Conservation (phyloP, 2,329 filamentous ascomycete species). For the Daldinia eschscholtzii region DNA sequence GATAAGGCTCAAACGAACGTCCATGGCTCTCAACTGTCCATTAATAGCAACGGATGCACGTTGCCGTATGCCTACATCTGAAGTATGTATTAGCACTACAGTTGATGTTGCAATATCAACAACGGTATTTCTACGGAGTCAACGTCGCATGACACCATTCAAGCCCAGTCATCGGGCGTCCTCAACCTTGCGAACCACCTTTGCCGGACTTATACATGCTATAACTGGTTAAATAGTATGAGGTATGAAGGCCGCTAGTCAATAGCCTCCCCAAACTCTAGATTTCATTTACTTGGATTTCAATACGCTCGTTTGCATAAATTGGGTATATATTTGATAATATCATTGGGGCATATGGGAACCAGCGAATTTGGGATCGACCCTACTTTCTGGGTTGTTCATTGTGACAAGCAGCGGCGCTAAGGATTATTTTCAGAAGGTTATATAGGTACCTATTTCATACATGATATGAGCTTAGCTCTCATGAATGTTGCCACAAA, state of each 20-base stretch:
- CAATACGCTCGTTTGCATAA: conserved; percentile 36
- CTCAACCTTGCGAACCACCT: neutral
- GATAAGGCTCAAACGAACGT: conserved; percentile 24
- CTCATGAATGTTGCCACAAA: conserved; percentile 17
- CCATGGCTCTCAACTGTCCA: neutral
- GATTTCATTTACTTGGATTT: conserved; percentile 21
- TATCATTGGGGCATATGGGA: conserved; percentile 44
- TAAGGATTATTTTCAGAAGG: conserved; percentile 26
- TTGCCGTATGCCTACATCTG: neutral
- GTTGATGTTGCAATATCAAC: neutral
- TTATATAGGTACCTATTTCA: conserved; percentile 21
- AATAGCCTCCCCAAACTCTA: neutral
- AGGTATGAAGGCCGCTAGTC: neutral
- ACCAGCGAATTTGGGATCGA: conserved; percentile 41
- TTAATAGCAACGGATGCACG: neutral
- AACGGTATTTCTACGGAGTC: neutral
- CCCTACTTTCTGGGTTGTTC: conserved; percentile 36
- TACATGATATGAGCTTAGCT: conserved; percentile 18
- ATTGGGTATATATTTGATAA: conserved; percentile 37
- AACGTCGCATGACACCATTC: neutral
- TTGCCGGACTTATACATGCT: neutral
- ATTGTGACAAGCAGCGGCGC: conserved; percentile 44
- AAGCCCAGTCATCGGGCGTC: neutral
- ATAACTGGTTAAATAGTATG: conserved; percentile 7
- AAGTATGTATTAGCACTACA: neutral